Evolutionary conservation across 306 rosid genomes (phyloP).

Genomic region (Prunus mira): DNA sequence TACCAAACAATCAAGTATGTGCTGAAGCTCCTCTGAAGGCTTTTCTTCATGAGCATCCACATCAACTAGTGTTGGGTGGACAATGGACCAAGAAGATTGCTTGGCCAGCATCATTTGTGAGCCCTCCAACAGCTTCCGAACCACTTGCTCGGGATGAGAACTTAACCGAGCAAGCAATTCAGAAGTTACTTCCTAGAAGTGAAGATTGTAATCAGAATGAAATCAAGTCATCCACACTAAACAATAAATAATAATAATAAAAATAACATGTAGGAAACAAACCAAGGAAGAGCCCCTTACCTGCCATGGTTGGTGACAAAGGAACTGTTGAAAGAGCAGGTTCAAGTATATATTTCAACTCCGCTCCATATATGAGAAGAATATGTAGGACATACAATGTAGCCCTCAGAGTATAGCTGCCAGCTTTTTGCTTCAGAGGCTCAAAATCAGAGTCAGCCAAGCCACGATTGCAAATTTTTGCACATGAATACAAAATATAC

Average conservation of each 20-base stretch:
- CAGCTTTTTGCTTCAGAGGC: slow-evolving; percentile 60
- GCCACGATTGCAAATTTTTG: slow-evolving; percentile 42
- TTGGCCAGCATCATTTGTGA: slow-evolving; percentile 85
- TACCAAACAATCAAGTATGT: slow-evolving; percentile 84
- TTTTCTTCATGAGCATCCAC: slow-evolving; percentile 79
- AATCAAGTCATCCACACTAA: slow-evolving; percentile 11
- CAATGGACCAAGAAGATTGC: slow-evolving; percentile 85
- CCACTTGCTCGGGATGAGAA: slow-evolving; percentile 81
- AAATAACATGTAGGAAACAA: slow-evolving; percentile 18
- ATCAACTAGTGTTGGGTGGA: slow-evolving; percentile 87
- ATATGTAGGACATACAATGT: slow-evolving; percentile 77
- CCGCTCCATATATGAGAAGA: slow-evolving; percentile 91
- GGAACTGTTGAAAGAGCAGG: slow-evolving; percentile 67
- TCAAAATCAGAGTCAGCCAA: slow-evolving; percentile 52
- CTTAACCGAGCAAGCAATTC: slow-evolving; percentile 85
- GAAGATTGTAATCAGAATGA: slow-evolving; percentile 21
- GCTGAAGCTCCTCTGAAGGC: slow-evolving; percentile 90
- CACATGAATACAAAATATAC: slow-evolving; percentile 71
- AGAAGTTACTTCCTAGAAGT: slow-evolving; percentile 81
- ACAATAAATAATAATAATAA: not conserved
- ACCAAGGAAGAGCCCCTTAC: slow-evolving; percentile 39
- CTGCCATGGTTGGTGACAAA: slow-evolving; percentile 84
- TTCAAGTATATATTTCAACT: slow-evolving; percentile 70
- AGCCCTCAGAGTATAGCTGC: slow-evolving; percentile 81
- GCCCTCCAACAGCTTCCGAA: slow-evolving; percentile 84